These are phyloP conservation scores for Pyrenochaeta sp. DNA, from an alignment of 2,329 filamentous ascomycete genomes.

Conservation along the genomic window DNA sequence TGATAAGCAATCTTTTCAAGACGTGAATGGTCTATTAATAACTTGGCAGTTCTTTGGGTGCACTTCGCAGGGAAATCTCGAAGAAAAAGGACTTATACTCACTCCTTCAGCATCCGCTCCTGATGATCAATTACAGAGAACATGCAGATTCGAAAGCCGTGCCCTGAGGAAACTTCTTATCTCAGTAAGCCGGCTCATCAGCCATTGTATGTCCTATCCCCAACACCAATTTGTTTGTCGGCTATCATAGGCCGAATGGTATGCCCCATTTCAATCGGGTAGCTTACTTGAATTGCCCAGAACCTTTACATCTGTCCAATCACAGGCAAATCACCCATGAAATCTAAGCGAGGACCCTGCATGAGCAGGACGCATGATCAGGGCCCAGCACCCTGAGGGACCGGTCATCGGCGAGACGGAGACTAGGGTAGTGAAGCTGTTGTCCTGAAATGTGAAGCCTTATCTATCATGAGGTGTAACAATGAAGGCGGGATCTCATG, in stretches of 20 bases:
- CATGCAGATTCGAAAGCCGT: neutral
- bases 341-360: conserved; percentile 9
- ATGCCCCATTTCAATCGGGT: neutral
- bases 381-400: conserved; percentile 16
- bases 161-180: neutral
- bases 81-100: neutral
- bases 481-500: neutral
- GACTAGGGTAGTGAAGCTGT: neutral
- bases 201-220: neutral
- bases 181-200: neutral
- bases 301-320: conserved; percentile 6
- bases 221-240: neutral
- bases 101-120: neutral
- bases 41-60: neutral
- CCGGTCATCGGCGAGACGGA: conserved; percentile 17
- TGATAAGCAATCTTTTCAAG: neutral
- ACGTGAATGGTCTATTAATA: too few species aligned
- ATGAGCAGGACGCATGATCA: conserved; percentile 6
- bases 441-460: neutral
- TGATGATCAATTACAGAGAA: neutral
- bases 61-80: neutral
- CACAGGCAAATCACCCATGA: conserved; percentile 1
- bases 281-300: neutral
- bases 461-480: neutral
- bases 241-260: neutral